phyloP scores from a whole-genome alignment of 495 filamentous ascomycete genomes.

The Parathielavia hyrcaniae region DNA sequence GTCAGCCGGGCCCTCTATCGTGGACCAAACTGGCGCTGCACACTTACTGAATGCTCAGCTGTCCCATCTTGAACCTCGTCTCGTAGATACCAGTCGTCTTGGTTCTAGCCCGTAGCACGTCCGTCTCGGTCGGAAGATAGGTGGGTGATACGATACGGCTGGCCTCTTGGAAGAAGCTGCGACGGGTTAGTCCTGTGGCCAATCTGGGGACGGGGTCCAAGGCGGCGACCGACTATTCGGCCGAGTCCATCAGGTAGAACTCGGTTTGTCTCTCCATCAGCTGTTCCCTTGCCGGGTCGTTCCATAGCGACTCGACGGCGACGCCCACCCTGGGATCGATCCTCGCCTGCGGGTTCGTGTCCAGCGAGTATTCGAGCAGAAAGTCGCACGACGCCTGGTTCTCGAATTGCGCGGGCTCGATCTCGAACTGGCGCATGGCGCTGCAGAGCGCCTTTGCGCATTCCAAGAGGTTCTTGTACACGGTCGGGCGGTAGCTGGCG shows the following conservation, averaged over 20 bases:
- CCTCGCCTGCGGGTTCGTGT: constrained; percentile 76
- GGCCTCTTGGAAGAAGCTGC: constrained; percentile 92
- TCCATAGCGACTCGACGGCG: constrained; percentile 83
- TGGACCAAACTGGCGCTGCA: background rate
- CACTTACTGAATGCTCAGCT: constrained; percentile 94
- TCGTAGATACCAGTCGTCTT: constrained; percentile 99
- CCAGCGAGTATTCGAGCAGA: constrained; percentile 78
- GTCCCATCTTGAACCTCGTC: constrained; percentile 95
- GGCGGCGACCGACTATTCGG: constrained; percentile 75
- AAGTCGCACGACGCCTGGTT: constrained; percentile 71
- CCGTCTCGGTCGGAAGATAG: constrained; percentile 85
- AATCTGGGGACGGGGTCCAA: no score
- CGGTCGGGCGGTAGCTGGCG: constrained; percentile 83
- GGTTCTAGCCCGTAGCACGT: constrained; percentile 89
- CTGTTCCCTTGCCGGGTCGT: constrained; percentile 73
- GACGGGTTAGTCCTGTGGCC: constrained; percentile 7
- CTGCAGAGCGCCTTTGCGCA: constrained; percentile 87
- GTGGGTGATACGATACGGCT: constrained; percentile 74
- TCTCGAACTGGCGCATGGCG: constrained; percentile 80
- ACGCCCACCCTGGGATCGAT: constrained; percentile 73
- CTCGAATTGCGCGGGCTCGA: constrained; percentile 63
- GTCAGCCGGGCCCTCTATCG: background rate
- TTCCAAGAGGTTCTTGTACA: constrained; percentile 96
- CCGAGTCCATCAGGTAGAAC: constrained; percentile 99
- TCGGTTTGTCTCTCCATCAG: constrained; percentile 93